These are phyloP conservation scores for Trichosporon sp. DNA, from an alignment of 1,284 basidiomycete species.

Conservation along the genomic window DNA sequence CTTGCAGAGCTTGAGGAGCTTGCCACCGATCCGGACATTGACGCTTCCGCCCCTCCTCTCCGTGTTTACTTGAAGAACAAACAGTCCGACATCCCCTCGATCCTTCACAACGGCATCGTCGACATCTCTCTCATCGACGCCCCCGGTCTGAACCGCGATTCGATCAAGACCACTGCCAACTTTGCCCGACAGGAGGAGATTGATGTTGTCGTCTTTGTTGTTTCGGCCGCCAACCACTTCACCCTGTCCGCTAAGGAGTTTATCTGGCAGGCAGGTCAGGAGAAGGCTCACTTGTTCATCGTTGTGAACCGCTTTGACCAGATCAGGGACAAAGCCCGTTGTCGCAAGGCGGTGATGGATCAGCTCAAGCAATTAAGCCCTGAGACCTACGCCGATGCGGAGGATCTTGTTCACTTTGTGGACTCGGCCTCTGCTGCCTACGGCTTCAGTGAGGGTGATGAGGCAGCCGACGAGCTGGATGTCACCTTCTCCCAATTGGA, in stretches of 20 bases:
- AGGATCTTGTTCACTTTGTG: slow-evolving; percentile 96
- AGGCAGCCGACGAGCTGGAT: slow-evolving; percentile 57
- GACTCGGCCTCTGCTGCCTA: slow-evolving; percentile 62
- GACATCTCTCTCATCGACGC: slow-evolving; percentile 98
- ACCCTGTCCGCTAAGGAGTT: slow-evolving; percentile 95
- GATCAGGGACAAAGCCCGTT: slow-evolving; percentile 93
- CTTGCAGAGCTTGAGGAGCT: slow-evolving; percentile 73
- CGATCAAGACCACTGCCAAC: slow-evolving; percentile 88
- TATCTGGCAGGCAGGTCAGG: slow-evolving; percentile 84
- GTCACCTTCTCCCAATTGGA: slow-evolving; percentile 83
- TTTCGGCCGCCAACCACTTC: slow-evolving; percentile 98
- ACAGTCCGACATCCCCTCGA: slow-evolving; percentile 67
- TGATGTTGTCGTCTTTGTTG: slow-evolving; percentile 97
- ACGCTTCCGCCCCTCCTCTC: slow-evolving; percentile 61
- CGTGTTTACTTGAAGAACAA: slow-evolving; percentile 76
- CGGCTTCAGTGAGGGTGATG: slow-evolving; percentile 29
- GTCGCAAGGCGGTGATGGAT: slow-evolving; percentile 79
- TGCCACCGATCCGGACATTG: slow-evolving; percentile 65
- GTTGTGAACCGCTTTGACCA: slow-evolving; percentile 96
- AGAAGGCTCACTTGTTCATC: slow-evolving; percentile 97
- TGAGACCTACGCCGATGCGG: slow-evolving; percentile 80
- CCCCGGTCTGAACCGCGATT: slow-evolving; percentile 94
- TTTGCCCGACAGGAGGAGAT: slow-evolving; percentile 98
- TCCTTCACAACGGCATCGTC: slow-evolving; percentile 91
- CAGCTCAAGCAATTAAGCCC: slow-evolving; percentile 93